Conservation (phyloP, 2,329 filamentous ascomycete genomes). For the Harringtonia lauricola region DNA sequence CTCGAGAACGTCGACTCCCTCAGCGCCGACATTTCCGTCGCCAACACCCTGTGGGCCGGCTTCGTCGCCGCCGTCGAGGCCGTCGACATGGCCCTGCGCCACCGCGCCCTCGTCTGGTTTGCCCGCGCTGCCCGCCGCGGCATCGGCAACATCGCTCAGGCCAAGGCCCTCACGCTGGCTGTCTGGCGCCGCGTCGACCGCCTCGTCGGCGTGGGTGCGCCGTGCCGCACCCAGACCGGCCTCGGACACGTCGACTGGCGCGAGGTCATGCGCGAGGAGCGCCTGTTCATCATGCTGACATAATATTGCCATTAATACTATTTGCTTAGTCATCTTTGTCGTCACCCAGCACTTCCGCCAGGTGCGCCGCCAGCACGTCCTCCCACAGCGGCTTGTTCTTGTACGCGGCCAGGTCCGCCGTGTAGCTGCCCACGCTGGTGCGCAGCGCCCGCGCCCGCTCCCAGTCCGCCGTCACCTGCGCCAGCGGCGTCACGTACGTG, state of each 20-base stretch:
- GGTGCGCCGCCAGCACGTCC: too few species aligned
- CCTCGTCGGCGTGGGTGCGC: not conserved
- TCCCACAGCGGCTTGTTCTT: too few species aligned
- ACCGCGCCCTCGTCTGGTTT: not conserved
- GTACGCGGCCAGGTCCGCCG: not conserved
- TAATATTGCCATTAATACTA: too few species aligned
- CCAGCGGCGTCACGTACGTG: not conserved
- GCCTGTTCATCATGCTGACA: too few species aligned
- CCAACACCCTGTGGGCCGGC: not conserved
- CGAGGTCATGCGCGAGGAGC: too few species aligned
- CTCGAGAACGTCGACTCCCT: not conserved
- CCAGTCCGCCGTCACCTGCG: not conserved
- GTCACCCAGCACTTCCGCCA: too few species aligned
- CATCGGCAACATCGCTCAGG: not conserved
- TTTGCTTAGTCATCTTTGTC: too few species aligned
- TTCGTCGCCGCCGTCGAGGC: not conserved
- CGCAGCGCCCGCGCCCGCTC: not conserved
- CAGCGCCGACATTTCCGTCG: not conserved
- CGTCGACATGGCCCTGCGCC: not conserved
- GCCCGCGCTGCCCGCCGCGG: not conserved
- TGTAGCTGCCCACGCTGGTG: not conserved
- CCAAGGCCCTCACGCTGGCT: not conserved
- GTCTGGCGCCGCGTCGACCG: not conserved
- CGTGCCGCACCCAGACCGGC: too few species aligned
- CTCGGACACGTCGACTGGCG: too few species aligned